These are phyloP conservation scores for Aspergillus unguis DNA, from an alignment of 2,329 filamentous ascomycete species.

Conservation along the genomic window DNA sequence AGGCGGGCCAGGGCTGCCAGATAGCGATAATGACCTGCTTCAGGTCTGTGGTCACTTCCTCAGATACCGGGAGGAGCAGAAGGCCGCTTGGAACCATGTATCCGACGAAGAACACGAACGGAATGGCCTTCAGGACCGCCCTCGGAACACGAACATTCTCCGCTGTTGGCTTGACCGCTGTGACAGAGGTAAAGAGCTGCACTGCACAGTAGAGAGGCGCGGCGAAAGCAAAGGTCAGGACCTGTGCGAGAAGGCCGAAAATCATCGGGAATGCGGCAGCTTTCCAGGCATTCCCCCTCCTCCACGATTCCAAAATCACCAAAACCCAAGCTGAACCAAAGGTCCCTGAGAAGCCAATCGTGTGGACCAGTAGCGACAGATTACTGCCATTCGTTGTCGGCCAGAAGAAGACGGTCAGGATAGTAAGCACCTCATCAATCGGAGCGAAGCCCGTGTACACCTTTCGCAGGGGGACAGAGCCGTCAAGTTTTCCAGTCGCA, in stretches of 20 bases:
- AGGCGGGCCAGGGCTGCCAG: constrained; percentile 53
- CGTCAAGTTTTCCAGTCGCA: constrained; percentile 23
- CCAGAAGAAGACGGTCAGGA: constrained; percentile 40
- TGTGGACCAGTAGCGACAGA: constrained; percentile 35
- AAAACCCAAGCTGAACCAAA: constrained; percentile 44
- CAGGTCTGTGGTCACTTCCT: constrained; percentile 34
- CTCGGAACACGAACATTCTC: constrained; percentile 34
- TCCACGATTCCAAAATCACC: constrained; percentile 45
- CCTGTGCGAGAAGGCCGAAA: constrained; percentile 43
- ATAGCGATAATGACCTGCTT: constrained; percentile 50
- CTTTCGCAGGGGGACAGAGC: constrained; percentile 28
- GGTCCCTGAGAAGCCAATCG: constrained; percentile 40
- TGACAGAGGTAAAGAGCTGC: constrained; percentile 44
- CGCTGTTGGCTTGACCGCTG: constrained; percentile 33
- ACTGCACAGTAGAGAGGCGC: constrained; percentile 43
- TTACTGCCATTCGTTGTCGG: constrained; percentile 38
- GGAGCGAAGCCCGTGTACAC: constrained; percentile 34
- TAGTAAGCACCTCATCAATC: constrained; percentile 31
- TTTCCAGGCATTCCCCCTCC: constrained; percentile 43
- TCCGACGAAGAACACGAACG: constrained; percentile 41
- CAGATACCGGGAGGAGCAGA: constrained; percentile 45
- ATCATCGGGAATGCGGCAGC: constrained; percentile 37
- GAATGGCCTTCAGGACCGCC: constrained; percentile 35
- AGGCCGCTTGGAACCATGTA: constrained; percentile 46
- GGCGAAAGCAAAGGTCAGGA: constrained; percentile 44